Evolutionary conservation across 441 rosid genomes (phyloP).

Genomic region (Populus hybrid): DNA sequence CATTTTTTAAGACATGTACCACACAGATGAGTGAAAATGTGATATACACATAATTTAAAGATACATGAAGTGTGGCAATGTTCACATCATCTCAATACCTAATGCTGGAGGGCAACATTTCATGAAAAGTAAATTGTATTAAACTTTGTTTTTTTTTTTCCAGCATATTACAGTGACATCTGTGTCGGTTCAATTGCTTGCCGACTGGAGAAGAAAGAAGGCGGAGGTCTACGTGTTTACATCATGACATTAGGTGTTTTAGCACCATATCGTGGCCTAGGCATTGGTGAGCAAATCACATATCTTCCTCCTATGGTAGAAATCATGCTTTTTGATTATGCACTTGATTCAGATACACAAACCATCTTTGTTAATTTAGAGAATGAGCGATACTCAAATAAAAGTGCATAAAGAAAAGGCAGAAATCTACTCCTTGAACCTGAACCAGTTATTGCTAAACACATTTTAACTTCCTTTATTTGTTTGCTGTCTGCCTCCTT

Average conservation of each 20-base stretch:
- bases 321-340: neutral
- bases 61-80: neutral
- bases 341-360: neutral
- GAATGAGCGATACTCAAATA: neutral
- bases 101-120: neutral
- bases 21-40: neutral
- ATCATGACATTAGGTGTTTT: constrained; percentile 98
- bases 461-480: neutral
- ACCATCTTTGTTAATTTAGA: neutral
- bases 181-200: constrained; percentile 97
- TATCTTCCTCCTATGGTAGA: neutral
- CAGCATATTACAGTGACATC: constrained; percentile 94
- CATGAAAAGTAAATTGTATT: neutral
- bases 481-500: neutral
- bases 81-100: neutral
- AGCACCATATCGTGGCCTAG: constrained; percentile 96
- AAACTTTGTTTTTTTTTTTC: constrained; percentile 17
- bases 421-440: neutral
- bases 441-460: neutral
- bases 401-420: neutral
- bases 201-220: constrained; percentile 93
- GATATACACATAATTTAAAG: neutral
- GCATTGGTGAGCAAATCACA: constrained; percentile 64
- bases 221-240: constrained; percentile 70
- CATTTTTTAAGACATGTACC: neutral